Base-by-base conservation (phyloP, 129 eudicot species). In the Lonicera japonica region DNA sequence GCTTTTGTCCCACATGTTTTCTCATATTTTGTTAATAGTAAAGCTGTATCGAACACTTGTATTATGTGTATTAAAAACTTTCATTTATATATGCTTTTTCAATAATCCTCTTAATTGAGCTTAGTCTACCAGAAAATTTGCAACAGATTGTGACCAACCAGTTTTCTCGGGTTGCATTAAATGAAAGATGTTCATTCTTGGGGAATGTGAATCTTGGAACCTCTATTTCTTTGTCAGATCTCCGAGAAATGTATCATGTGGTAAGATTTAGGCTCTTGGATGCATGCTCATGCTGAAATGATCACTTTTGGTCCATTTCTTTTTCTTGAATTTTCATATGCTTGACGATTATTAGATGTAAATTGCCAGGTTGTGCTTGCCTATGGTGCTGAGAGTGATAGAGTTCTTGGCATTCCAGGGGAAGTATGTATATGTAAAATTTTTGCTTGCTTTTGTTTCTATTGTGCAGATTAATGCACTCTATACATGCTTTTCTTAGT, bases 351-450 rank as follows among this genome's bases (percentile, higher is more conserved):
- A 56, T 62, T 57, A 15, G 52, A 24, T 66, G 52, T 24, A 43
- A 45, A 67, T 48, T 58, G 54, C 25, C 75, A 92, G 98, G 96
- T 92, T 68, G 98, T 92, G 64, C 90, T 92, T 80, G 86, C 98
- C 36, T 92, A 92, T 78, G 98, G 98, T 52, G 96, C 98, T 67
- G 98, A 92, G 76, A 92, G 96, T 72, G 99, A 92, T 48, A 72
- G 92, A 76, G 69, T 66, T 80, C 80, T 92, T 66, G 89, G 91
- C 64, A 70, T 92, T 57, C 87, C 88, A 8, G 95, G 96, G 72
- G 99, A 94, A 80, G 99, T 88, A 72, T 58, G 75, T 24, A 15
- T 51, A 21, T 22, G 45, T 29, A 57, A 18, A n/a, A n/a, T 8
- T 15, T 43, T 19, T 36, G 18, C 12, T 51, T 18, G 18, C 25